Base-by-base conservation (phyloP, 225 moss, liverwort and hornwort species). In the Straminergon stramineum region DNA sequence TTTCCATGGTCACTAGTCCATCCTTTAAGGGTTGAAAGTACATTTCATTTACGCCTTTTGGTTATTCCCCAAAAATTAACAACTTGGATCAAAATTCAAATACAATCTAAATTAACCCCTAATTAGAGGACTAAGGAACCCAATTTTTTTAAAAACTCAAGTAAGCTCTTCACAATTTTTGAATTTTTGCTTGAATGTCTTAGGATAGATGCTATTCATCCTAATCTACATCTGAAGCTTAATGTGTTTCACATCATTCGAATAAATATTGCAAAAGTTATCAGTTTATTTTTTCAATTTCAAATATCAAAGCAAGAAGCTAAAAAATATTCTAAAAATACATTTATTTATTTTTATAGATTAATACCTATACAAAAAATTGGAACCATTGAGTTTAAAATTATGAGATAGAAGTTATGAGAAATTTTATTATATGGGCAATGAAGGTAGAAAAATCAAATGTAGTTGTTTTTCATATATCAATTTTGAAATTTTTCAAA, bases 151-250 rank as follows among this genome's bases (percentile, higher is more conserved):
- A 3, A 14, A 5, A 41, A 71, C 5, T 70, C 8, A 39, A 1
- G 3, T 0, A 8, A 0, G 7, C 0, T 69, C n/a, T 43, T 71
- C 1, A 27, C 5, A 43, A 71, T 71, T 15, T 27, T 15, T 43
- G 43, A 28, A 73, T 41, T 43, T 16, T 73, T 73, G 26, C 3
- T 27, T 71, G 5, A 27, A 16, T 27, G 27, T 41, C 5, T 43
- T 9, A 6, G 3, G 6, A 43, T 2, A 1, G 1, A 73, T 73
- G 6, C 1, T 10, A 16, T 3, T 28, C 10, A 15, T 28, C 1
- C 6, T 28, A 28, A 28, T 73, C 10, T 73, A 43, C 28, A 73
- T 43, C 10, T 73, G 28, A 43, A 43, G 28, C 28, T 43, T 73
- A 48, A 48, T 7, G 7, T 43, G 17, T 73, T 43, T 43, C 1